Base-by-base conservation (phyloP, 2,329 filamentous ascomycete species). In the Penicillium sp. region DNA sequence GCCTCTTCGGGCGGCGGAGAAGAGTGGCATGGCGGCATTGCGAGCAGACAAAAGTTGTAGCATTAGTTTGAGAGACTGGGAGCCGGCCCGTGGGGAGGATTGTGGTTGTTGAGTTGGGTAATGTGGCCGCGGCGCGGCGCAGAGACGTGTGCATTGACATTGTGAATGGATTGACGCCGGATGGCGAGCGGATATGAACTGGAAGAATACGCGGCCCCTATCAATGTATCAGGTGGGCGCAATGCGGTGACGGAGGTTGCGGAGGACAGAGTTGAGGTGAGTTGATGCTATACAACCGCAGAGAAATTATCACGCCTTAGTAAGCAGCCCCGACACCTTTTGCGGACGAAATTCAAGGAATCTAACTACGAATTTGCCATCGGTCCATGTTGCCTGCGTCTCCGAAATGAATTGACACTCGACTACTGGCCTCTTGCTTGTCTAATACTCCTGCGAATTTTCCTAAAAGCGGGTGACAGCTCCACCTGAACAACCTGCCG, bases 1-100 rank as follows among this genome's bases (percentile, higher is more conserved):
- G 92, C 5, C 91, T 83, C 66, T 90, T 87, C n/a, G 90, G 90
- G 13, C 93, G 89, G 54, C 81, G 81, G 66, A 97, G 82, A 56
- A 95, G 87, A 23, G 88, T 90, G 45, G 93, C 93, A 68, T 89
- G 83, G 53, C 90, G 86, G 67, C 83, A 78, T 75, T 91, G 87
- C 43, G 72, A 73, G 71, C 70, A 75, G 60, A 74, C 65, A 61
- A 71, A 75, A 43, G 72, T 73, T 53, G 67, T 71, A 43, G 65
- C 44, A 52, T 57, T 58, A 48, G 57, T 54, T 56, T 59, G 58
- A 35, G 60, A 55, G 47, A 64, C 58, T 31, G 54, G 60, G 49
- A 65, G 62, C 59, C 64, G 67, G 57, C 68, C 59, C 43, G 67
- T 57, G 45, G 61, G 58, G 50, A 64, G 60, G 57, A 71, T 60